Base-by-base conservation (phyloP, 2,329 filamentous ascomycete genomes). In the Trichophyton equinum region DNA sequence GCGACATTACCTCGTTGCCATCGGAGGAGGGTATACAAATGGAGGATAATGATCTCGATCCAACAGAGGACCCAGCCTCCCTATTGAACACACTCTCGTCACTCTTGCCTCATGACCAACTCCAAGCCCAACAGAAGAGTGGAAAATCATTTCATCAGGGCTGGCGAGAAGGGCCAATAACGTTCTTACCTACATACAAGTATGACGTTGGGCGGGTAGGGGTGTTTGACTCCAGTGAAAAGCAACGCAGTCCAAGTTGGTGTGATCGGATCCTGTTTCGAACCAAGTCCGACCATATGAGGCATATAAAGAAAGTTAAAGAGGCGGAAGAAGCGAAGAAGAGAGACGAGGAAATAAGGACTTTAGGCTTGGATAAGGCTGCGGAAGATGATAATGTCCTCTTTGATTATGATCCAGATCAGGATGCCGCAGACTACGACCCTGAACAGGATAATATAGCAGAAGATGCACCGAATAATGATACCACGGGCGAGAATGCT, bases 201-300 rank as follows among this genome's bases (percentile, higher is more conserved):
- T 99, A 99, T 67, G 95, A 99, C 68, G 80, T 96, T 30, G 94
- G 94, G n/a, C 95, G 88, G 33, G 84, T 96, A 36, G 89, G 89
- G 1, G 82, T 91, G 33, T 99, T 96, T 71, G 95, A 99, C 74
- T 90, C 91, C 0, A 96, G 91, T 66, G 94, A 97, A 71, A 99
- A 99, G 76, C 86, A 86, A 65, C 83, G 95, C 59, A 87, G 89
- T 1, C 94, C 94, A 2, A 96, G 91, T 70, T 99, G 94, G 92
- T 99, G 94, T 71, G 94, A 99, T 74, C 87, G 94, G 15, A 91
- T 99, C 53, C 74, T 99, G 0, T 99, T 85, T 71, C 82, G 92
- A 6, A 94, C 90, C 1, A 83, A 86, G 46, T 82, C 79, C 55
- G 85, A 94, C 68, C 85, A 82, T 64, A 74, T 85, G 27, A 79